These are phyloP conservation scores for Paraphaeosphaeria sporulosa DNA, from an alignment of 2,329 filamentous ascomycete species.

Conservation along the genomic window DNA sequence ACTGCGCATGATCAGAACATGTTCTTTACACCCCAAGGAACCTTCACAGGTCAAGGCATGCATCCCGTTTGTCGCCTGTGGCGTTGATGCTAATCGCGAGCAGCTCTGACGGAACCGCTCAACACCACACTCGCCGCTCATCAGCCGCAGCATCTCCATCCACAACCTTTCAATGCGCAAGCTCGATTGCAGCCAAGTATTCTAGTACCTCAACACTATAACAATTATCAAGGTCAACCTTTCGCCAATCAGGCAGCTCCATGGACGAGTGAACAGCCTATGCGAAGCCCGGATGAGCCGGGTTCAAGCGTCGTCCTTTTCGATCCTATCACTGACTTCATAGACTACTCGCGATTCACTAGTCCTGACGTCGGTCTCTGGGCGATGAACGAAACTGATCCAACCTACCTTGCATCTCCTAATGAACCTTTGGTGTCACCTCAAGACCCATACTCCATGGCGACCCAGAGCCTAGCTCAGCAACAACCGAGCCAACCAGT, in stretches of 20 bases:
- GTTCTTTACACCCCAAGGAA: conserved; percentile 32
- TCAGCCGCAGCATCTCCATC: conserved; percentile 18
- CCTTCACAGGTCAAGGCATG: conserved; percentile 33
- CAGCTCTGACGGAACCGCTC: conserved; percentile 37
- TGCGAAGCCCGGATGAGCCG: conserved; percentile 36
- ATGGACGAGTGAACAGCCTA: conserved; percentile 42
- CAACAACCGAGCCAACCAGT: conserved; percentile 15
- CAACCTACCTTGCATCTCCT: conserved; percentile 36
- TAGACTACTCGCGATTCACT: conserved; percentile 29
- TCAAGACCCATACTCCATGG: conserved; percentile 31
- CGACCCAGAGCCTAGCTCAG: conserved; percentile 24
- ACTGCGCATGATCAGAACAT: conserved; percentile 31
- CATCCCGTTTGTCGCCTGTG: conserved; percentile 8
- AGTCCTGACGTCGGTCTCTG: conserved; percentile 32
- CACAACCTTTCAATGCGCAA: conserved; percentile 26
- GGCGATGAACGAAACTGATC: conserved; percentile 37
- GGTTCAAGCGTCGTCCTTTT: conserved; percentile 38
- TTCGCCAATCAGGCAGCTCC: conserved; percentile 37
- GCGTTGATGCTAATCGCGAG: conserved; percentile 21
- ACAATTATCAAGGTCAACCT: conserved; percentile 27
- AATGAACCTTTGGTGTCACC: conserved; percentile 35
- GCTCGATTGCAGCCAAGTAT: conserved; percentile 26
- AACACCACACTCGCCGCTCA: conserved; percentile 32
- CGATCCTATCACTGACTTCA: conserved; percentile 39
- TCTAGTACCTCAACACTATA: conserved; percentile 27